Conservation (phyloP, 2,329 filamentous ascomycete species). For the Trichoderma asperellum region DNA sequence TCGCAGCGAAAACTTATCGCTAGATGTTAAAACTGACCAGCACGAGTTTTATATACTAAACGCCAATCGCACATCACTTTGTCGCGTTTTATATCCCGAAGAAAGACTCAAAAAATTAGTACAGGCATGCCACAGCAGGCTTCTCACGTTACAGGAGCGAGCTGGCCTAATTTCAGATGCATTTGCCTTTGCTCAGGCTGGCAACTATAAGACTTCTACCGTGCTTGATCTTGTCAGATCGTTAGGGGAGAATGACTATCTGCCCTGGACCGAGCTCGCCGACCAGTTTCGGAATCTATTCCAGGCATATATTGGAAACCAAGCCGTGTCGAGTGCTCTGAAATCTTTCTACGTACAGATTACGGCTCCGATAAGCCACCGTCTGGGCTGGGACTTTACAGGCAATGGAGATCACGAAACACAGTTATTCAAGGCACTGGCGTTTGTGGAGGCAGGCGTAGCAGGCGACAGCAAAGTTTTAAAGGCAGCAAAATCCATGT, state of each 20-base stretch:
- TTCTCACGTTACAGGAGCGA: background rate
- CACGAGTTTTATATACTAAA: constrained; percentile 91
- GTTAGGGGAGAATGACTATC: background rate
- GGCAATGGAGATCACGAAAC: background rate
- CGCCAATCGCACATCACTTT: constrained; percentile 81
- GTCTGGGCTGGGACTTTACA: background rate
- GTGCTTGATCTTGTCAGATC: background rate
- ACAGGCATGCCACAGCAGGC: background rate
- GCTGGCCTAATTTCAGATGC: background rate
- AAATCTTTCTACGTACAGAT: background rate
- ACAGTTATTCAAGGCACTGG: background rate
- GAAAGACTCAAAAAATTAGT: constrained; percentile 73
- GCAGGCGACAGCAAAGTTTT: background rate
- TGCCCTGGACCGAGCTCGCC: background rate
- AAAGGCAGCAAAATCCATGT: background rate
- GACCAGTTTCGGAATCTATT: background rate
- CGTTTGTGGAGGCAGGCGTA: background rate
- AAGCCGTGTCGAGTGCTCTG: background rate
- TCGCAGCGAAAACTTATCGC: background rate
- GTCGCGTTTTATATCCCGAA: constrained; percentile 87
- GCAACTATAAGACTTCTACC: background rate
- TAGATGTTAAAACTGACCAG: constrained; percentile 72
- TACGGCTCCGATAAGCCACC: background rate
- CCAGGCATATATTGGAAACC: background rate
- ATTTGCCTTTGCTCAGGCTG: background rate